Conservation (phyloP, 208 protist genomes). For the Trypanosoma congolense region DNA sequence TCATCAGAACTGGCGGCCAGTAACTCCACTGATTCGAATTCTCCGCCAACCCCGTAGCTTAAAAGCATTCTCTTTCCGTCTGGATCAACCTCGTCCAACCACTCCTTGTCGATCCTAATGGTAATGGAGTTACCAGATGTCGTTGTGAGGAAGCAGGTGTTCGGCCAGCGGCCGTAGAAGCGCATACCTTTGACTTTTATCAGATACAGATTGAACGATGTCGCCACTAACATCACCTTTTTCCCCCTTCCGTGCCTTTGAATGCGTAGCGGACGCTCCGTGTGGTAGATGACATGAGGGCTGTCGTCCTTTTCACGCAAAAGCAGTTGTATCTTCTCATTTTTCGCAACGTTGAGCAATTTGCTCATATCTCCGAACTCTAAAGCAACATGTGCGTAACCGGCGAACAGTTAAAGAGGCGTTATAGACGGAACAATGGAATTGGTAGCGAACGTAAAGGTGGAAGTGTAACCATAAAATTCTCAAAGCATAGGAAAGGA, state of each 20-base stretch:
- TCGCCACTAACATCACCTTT: conserved; percentile 60
- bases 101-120: conserved; percentile 10
- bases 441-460: no score
- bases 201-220: conserved; percentile 76
- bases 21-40: no score
- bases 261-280: conserved; percentile 35
- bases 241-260: conserved; percentile 40
- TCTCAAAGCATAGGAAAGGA: no score
- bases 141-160: conserved; percentile 47
- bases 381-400: neutral
- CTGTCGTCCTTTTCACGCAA: conserved; percentile 70
- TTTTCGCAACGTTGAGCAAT: neutral
- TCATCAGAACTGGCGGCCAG: no score
- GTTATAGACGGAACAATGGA: neutral
- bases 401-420: neutral
- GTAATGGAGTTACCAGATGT: conserved; percentile 14
- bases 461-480: no score
- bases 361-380: conserved; percentile 2
- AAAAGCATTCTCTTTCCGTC: neutral
- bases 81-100: neutral
- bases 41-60: neutral
- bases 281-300: conserved; percentile 64
- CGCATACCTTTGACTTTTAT: conserved; percentile 70
- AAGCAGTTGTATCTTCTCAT: conserved; percentile 53
- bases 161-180: conserved; percentile 73